Percentiles rank a stretch among this genome's conserved stretches.
Evolutionary conservation across 768 basidiomycete genomes (phyloP).

Genomic region (Fistulinella prunicolor): DNA sequence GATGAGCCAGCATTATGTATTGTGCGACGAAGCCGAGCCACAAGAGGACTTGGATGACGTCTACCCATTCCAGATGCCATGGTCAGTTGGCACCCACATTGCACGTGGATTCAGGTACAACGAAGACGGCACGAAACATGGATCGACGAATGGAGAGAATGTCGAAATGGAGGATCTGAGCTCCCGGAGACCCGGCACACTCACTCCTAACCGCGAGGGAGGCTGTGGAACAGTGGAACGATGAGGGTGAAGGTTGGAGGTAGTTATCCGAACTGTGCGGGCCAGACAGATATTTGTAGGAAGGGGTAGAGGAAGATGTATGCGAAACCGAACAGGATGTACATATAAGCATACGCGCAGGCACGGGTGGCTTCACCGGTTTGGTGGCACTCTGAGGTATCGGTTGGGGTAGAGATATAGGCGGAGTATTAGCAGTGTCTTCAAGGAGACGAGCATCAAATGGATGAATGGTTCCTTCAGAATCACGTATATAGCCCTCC

Average conservation of each 20-base stretch:
- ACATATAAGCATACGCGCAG: slow-evolving; percentile 11
- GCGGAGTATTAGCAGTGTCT: slow-evolving; percentile 8
- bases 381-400: slow-evolving; percentile 4
- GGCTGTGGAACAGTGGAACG: slow-evolving; percentile 13
- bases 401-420: neutral
- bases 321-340: slow-evolving; percentile 18
- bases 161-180: slow-evolving; percentile 30
- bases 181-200: slow-evolving; percentile 28
- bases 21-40: slow-evolving; percentile 72
- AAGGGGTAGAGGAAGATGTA: slow-evolving; percentile 25
- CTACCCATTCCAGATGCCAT: no score
- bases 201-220: slow-evolving; percentile 13
- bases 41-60: slow-evolving; percentile 55
- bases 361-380: slow-evolving; percentile 20
- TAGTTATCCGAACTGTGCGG: slow-evolving; percentile 19
- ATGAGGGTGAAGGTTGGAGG: slow-evolving; percentile 12
- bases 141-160: slow-evolving; percentile 51
- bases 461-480: slow-evolving; percentile 21
- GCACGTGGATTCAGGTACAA: slow-evolving; percentile 32
- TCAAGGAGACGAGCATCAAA: slow-evolving; percentile 18
- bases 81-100: slow-evolving; percentile 9
- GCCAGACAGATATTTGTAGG: slow-evolving; percentile 19
- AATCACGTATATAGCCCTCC: slow-evolving; percentile 22
- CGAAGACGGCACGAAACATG: slow-evolving; percentile 47
- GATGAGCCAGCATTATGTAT: slow-evolving; percentile 73